Conservation (phyloP, 306 rosid species). For the Medicago ruthenica region DNA sequence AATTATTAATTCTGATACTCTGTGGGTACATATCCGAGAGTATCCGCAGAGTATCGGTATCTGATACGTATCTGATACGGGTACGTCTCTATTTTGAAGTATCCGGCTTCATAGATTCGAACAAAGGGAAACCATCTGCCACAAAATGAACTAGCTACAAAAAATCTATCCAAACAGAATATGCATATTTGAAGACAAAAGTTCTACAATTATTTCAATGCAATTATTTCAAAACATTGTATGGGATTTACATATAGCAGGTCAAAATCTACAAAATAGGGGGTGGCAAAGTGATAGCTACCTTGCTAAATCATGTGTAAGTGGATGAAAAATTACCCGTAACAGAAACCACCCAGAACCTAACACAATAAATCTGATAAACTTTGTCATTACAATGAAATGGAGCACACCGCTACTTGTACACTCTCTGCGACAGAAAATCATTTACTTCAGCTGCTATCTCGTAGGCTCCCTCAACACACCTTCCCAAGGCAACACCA, state of each 20-base stretch:
- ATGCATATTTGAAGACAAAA: conserved; percentile 8
- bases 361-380: conserved; percentile 25
- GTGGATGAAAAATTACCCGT: conserved; percentile 32
- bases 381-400: conserved; percentile 32
- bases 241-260: conserved; percentile 28
- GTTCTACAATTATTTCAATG: neutral
- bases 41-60: too few relatives aligned
- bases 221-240: conserved; percentile 30
- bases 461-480: conserved; percentile 94
- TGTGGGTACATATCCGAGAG: too few relatives aligned
- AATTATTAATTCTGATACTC: too few relatives aligned
- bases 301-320: conserved; percentile 29
- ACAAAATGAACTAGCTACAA: neutral
- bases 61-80: too few relatives aligned
- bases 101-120: too few relatives aligned
- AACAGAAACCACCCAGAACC: conserved; percentile 36
- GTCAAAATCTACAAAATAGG: conserved; percentile 27
- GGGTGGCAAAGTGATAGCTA: conserved; percentile 33
- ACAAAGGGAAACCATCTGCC: neutral
- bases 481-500: conserved; percentile 97
- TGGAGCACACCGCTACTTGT: conserved; percentile 50
- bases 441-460: conserved; percentile 75
- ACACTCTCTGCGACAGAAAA: conserved; percentile 64
- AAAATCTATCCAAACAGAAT: neutral
- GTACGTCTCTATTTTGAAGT: too few relatives aligned